Conservation (phyloP, 1,139 yeast species). For the Wickerhamomyces sp. region DNA sequence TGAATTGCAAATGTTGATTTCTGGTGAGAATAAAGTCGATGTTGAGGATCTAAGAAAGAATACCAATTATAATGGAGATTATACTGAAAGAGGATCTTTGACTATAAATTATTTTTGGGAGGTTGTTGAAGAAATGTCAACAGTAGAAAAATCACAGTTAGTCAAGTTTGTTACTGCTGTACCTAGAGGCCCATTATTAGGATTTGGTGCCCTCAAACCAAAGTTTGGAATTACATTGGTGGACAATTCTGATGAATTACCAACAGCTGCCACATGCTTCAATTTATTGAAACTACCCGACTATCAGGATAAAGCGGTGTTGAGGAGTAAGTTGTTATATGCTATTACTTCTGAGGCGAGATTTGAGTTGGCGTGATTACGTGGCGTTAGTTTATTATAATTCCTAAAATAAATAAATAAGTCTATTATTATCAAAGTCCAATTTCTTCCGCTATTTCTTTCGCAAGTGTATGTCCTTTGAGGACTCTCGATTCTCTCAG, state of each 20-base stretch:
- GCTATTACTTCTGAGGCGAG: constrained; percentile 81
- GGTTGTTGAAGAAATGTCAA: constrained; percentile 61
- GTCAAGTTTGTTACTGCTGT: constrained; percentile 89
- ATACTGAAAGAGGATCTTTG: constrained; percentile 6
- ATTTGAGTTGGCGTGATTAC: constrained; percentile 62
- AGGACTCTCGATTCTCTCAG: constrained; percentile 10
- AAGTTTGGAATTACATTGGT: constrained; percentile 74
- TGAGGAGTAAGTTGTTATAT: constrained; percentile 63
- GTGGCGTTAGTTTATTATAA: too few species aligned
- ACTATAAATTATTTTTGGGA: constrained; percentile 71
- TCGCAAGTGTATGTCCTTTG: constrained; percentile 12
- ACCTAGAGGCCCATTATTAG: constrained; percentile 85
- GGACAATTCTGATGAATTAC: constrained; percentile 49
- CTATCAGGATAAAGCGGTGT: constrained; percentile 53
- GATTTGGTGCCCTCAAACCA: constrained; percentile 73
- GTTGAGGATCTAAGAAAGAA: constrained; percentile 61
- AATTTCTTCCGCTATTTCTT: constrained; percentile 19
- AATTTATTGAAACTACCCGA: constrained; percentile 83
- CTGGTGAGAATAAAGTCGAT: constrained; percentile 67
- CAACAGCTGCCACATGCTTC: constrained; percentile 92
- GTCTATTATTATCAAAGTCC: constrained; percentile 3
- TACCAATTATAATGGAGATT: constrained; percentile 58
- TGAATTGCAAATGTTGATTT: constrained; percentile 79
- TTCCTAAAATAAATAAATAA: constrained; percentile 2
- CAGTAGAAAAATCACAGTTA: constrained; percentile 56